Evolutionary conservation across 352 stramenopile genomes (phyloP), one percentile per base, ranked within the genome.

Genomic region (Pythium rhizo-oryzae): DNA sequence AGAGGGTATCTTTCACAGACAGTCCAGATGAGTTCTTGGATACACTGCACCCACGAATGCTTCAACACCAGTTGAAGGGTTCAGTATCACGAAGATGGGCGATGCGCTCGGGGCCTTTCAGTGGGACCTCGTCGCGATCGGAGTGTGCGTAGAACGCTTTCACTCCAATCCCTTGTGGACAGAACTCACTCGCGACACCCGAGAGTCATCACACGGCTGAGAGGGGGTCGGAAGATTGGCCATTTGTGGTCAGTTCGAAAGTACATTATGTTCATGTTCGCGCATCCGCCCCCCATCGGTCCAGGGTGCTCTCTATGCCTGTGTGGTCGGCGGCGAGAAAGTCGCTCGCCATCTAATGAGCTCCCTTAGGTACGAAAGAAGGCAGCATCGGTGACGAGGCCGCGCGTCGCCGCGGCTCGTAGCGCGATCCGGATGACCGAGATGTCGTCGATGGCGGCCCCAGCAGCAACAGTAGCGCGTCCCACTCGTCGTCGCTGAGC

Each of bases 401-500:
- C 4, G 41, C 41, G 15, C 41, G 41, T 15, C 18, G 41, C 18
- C 41, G 13, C 9, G n/a, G 41, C 15, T 47, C 41, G 41, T 7
- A 47, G 1, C 41, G 41, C 18, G 18, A 21, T 1, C 9, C 41
- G 4, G 41, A 47, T n/a, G 41, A 47, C 9, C 41, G 41, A 47
- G 15, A 19, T 0, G 15, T n/a, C 41, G 47, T 11, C 19, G 7
- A 2, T 4, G 47, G 4, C 16, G 52, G 28, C 11, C 30, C 18
- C 18, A 59, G 52, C 6, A 59, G 12, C 16, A 30, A 24, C 13
- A 59, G 52, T 30, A 59, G 52, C n/a, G 16, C 52, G 35, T 59
- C 35, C 52, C 52, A 59, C n/a, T 59, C 52, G 21, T 59, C 52
- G 18, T 59, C 52, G 33, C 52, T 59, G 8, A 59, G n/a, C 35